Evolutionary conservation across 768 basidiomycete species (phyloP), one percentile per base, ranked within the genome.

Genomic region (Cystobasidium ongulense): DNA sequence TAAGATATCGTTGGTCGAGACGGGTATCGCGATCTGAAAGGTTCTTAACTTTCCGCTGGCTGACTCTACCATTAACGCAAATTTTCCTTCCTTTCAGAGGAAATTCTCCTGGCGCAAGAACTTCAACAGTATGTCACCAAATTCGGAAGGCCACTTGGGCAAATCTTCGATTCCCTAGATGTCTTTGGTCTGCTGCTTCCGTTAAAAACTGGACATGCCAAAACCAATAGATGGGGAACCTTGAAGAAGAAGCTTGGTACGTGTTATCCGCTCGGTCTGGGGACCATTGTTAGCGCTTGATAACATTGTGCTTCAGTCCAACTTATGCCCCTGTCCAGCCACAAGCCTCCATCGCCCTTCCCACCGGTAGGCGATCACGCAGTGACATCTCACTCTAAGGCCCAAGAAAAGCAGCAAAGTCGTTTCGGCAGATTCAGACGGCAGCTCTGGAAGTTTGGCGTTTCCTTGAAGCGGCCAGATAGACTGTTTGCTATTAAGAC

Each of bases 1-100:
- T 89, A 91, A 38, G 72, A 72, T 54, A 23, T 79, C 84, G 86
- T 52, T 7, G n/a, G n/a, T n/a, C n/a, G n/a, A n/a, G n/a, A n/a
- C n/a, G n/a, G n/a, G n/a, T n/a, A n/a, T n/a, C n/a, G n/a, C n/a
- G n/a, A n/a, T n/a, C n/a, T n/a, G n/a, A n/a, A n/a, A n/a, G n/a
- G n/a, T n/a, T n/a, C n/a, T n/a, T n/a, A n/a, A n/a, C n/a, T n/a
- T n/a, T n/a, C n/a, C n/a, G n/a, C n/a, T n/a, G n/a, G n/a, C n/a
- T n/a, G n/a, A n/a, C n/a, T n/a, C n/a, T n/a, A n/a, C n/a, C n/a
- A n/a, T 50, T 3, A 8, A 21, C 15, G 7, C 46, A 17, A n/a
- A 50, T 21, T n/a, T 17, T n/a, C 46, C 18, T 21, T 7, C 27
- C 17, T 2, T 38, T 11, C 59, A 61, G 59, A 61, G 59, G 59